phyloP scores from a whole-genome alignment of 306 rosid genomes.

The Gynostemma pentaphyllum region DNA sequence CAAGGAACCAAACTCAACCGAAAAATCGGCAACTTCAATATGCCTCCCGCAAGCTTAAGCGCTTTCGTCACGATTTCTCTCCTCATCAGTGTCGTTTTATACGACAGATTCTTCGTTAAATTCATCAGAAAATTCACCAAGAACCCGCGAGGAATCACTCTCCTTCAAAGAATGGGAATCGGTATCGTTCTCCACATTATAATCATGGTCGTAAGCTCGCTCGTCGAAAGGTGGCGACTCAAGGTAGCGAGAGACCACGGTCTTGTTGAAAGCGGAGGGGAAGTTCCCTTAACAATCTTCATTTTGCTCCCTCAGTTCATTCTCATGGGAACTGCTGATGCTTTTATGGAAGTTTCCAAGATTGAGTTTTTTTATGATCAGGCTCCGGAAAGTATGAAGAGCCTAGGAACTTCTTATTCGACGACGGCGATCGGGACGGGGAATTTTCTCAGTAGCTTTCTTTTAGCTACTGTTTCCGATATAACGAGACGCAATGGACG shows the following conservation, averaged over 20 bases:
- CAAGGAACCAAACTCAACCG: slow-evolving; percentile 19
- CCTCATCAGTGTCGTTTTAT: slow-evolving; percentile 19
- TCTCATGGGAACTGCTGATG: slow-evolving; percentile 17
- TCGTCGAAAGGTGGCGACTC: slow-evolving; percentile 7
- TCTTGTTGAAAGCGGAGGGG: neutral
- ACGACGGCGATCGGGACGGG: slow-evolving; percentile 12
- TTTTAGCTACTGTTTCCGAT: slow-evolving; percentile 4
- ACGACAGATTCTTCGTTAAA: slow-evolving; percentile 15
- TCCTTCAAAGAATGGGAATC: slow-evolving; percentile 15
- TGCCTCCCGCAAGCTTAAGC: slow-evolving; percentile 18
- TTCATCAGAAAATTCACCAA: slow-evolving; percentile 11
- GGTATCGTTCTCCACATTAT: slow-evolving; percentile 14
- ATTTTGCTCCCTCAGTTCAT: slow-evolving; percentile 17
- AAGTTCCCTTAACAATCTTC: slow-evolving; percentile 17
- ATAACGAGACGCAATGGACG: neutral
- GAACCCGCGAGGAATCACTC: slow-evolving; percentile 19
- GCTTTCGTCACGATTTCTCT: slow-evolving; percentile 17
- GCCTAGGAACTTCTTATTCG: slow-evolving; percentile 9
- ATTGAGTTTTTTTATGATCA: slow-evolving; percentile 19
- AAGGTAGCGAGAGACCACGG: neutral
- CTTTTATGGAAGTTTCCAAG: slow-evolving; percentile 13
- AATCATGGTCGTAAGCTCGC: slow-evolving; percentile 10
- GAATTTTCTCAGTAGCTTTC: slow-evolving; percentile 13
- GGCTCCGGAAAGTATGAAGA: slow-evolving; percentile 22
- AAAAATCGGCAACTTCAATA: slow-evolving; percentile 12